These are phyloP conservation scores for Trichoderma sp. DNA, from an alignment of 2,329 filamentous ascomycete genomes.

Conservation along the genomic window DNA sequence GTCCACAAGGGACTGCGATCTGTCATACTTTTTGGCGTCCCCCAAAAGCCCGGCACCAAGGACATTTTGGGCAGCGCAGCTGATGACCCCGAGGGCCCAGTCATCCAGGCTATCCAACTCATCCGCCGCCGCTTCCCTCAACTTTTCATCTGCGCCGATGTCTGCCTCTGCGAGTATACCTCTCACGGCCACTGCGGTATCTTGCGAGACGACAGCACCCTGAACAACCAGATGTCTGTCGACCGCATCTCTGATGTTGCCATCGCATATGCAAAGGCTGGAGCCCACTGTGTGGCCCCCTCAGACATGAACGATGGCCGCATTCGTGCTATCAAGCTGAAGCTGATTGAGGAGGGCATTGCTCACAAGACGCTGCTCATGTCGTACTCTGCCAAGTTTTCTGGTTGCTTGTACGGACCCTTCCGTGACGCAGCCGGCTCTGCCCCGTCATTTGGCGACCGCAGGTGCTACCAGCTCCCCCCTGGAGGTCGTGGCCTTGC, in stretches of 20 bases:
- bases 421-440: slow-evolving; percentile 97
- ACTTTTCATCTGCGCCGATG: slow-evolving; percentile 87
- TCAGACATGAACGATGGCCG: slow-evolving; percentile 99
- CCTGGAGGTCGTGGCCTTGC: slow-evolving; percentile 89
- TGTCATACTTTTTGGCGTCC: slow-evolving; percentile 95
- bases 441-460: slow-evolving; percentile 85
- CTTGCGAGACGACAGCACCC: slow-evolving; percentile 81
- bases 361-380: slow-evolving; percentile 89
- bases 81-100: slow-evolving; percentile 88
- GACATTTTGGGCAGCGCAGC: slow-evolving; percentile 88
- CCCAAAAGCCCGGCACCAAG: slow-evolving; percentile 74
- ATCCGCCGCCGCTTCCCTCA: slow-evolving; percentile 82
- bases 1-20: slow-evolving; percentile 86
- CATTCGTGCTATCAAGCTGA: slow-evolving; percentile 95
- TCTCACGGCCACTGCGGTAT: slow-evolving; percentile 98
- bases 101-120: slow-evolving; percentile 81
- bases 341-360: slow-evolving; percentile 91
- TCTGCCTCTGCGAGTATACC: slow-evolving; percentile 98
- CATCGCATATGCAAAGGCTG: slow-evolving; percentile 92
- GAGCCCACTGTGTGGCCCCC: slow-evolving; percentile 93
- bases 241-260: slow-evolving; percentile 97
- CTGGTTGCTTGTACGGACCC: slow-evolving; percentile 90
- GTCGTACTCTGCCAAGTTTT: slow-evolving; percentile 98
- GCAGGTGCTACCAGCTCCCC: slow-evolving; percentile 94
- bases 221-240: slow-evolving; percentile 91